phyloP scores from a whole-genome alignment of 148 eudicot genomes.

The Amaranthus hypochondriacus region DNA sequence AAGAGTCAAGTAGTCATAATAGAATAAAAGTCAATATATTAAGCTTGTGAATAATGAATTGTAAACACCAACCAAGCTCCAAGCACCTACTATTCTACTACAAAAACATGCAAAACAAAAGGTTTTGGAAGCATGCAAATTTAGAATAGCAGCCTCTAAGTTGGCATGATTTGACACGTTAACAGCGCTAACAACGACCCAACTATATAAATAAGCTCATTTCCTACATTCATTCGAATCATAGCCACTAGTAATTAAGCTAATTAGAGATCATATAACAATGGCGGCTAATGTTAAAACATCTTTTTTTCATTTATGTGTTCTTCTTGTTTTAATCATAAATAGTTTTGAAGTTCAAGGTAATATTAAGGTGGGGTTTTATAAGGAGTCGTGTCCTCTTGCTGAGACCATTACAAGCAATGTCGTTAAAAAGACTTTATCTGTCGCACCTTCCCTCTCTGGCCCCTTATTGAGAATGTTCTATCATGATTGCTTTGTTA shows the following conservation, averaged over 20 bases:
- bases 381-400: conserved; percentile 32
- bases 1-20: too few relatives aligned
- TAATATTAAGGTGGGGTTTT: conserved; percentile 28
- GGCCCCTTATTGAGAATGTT: conserved; percentile 45
- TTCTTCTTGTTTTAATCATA: conserved; percentile 14
- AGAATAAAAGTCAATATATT: too few relatives aligned
- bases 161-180: too few relatives aligned
- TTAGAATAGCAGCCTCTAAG: neutral
- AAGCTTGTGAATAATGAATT: neutral
- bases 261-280: too few relatives aligned
- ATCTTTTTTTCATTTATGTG: neutral
- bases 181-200: too few relatives aligned
- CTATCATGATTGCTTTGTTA: conserved; percentile 59
- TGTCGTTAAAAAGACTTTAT: conserved; percentile 18
- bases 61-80: neutral
- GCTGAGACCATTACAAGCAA: conserved; percentile 32
- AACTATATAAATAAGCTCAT: too few relatives aligned
- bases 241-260: too few relatives aligned
- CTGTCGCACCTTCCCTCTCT: conserved; percentile 39
- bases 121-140: conserved; percentile 9
- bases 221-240: too few relatives aligned
- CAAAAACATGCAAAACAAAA: neutral
- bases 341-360: conserved; percentile 15
- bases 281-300: conserved; percentile 6
- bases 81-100: neutral